phyloP scores from a whole-genome alignment of 2,329 filamentous ascomycete genomes.

The Helicocarpus griseus region DNA sequence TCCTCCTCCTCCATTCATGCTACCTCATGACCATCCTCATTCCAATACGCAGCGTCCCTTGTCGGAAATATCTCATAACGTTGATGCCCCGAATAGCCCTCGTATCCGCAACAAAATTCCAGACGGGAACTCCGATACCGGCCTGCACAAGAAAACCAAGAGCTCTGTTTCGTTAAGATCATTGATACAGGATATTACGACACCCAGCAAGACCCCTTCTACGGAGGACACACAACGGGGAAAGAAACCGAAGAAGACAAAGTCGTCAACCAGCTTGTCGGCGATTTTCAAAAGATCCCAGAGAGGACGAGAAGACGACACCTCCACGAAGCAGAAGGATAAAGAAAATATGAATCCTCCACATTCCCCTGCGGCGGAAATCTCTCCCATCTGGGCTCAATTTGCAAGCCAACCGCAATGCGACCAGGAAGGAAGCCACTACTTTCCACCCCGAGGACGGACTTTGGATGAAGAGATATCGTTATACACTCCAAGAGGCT shows the following conservation, averaged over 20 bases:
- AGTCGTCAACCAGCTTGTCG: conserved; percentile 74
- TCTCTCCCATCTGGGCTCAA: conserved; percentile 72
- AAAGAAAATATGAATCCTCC: conserved; percentile 73
- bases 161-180: conserved; percentile 46
- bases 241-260: conserved; percentile 56
- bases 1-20: conserved; percentile 33
- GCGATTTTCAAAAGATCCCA: conserved; percentile 65
- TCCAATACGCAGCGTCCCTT: conserved; percentile 23
- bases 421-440: conserved; percentile 27
- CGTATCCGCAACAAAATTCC: conserved; percentile 27
- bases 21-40: conserved; percentile 43
- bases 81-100: conserved; percentile 20
- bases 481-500: conserved; percentile 49
- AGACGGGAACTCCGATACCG: conserved; percentile 25
- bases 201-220: conserved; percentile 16
- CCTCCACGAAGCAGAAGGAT: conserved; percentile 47
- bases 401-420: conserved; percentile 45
- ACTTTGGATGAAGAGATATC: conserved; percentile 46
- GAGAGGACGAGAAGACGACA: conserved; percentile 54
- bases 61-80: conserved; percentile 29
- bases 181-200: conserved; percentile 28
- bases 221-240: not conserved
- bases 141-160: conserved; percentile 44
- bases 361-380: conserved; percentile 33
- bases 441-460: conserved; percentile 35